phyloP scores from a whole-genome alignment of 345 rosid genomes.

The Dovyalis caffra region DNA sequence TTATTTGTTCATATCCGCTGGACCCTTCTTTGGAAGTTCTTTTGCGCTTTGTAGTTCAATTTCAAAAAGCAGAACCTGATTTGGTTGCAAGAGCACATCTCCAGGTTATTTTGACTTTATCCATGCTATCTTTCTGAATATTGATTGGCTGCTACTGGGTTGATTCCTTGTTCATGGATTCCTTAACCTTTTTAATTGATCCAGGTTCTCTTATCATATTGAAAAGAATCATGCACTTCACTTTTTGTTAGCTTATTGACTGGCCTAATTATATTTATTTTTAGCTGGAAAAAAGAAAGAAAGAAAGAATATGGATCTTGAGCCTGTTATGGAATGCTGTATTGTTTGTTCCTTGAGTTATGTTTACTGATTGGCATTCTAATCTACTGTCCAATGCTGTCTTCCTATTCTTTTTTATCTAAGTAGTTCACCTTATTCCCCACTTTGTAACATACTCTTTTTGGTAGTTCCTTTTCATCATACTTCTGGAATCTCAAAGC shows the following conservation, averaged over 20 bases:
- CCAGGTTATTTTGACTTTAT: conserved; percentile 53
- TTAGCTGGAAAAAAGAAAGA: not conserved
- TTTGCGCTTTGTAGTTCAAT: conserved; percentile 70
- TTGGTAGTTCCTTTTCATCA: not conserved
- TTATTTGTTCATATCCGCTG: conserved; percentile 64
- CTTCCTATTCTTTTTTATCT: not conserved
- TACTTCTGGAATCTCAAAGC: conserved; percentile 12
- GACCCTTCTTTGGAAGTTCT: conserved; percentile 68
- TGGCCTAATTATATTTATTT: not conserved
- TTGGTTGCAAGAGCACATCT: conserved; percentile 93
- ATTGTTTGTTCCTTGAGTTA: not conserved
- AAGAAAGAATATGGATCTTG: not conserved
- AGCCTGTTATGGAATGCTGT: not conserved
- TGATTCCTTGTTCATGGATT: not conserved
- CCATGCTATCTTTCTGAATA: not conserved
- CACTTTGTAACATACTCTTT: not conserved
- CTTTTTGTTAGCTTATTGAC: not conserved
- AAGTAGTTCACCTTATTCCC: conserved; percentile 7
- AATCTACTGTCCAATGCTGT: not conserved
- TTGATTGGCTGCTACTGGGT: not conserved
- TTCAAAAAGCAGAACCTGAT: conserved; percentile 90
- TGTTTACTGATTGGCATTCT: not conserved
- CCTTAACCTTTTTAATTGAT: not conserved
- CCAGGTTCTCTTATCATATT: not conserved
- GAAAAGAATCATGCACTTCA: not conserved